Conservation (phyloP, 345 rosid species). For the Salix udensis region DNA sequence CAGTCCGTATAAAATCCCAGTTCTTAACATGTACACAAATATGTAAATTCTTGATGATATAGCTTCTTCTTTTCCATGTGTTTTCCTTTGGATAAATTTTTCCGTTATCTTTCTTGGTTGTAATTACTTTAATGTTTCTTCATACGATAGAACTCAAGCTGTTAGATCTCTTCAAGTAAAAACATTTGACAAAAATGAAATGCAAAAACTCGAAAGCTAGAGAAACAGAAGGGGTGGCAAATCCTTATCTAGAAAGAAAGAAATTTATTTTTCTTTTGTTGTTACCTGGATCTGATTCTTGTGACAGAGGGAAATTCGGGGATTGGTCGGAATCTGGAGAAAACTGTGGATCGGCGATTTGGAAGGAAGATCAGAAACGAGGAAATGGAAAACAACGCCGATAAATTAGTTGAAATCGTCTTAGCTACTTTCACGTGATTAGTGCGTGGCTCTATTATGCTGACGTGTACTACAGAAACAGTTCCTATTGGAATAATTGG, state of each 20-base stretch:
- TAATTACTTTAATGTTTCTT: too few species aligned
- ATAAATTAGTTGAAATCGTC: constrained; percentile 36
- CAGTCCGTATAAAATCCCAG: too few species aligned
- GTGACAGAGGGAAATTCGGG: constrained; percentile 11
- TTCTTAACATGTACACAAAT: too few species aligned
- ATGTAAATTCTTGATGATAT: too few species aligned
- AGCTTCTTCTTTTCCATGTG: too few species aligned
- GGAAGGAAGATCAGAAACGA: constrained; percentile 15
- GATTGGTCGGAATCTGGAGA: constrained; percentile 26
- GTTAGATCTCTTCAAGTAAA: too few species aligned
- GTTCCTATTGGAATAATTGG: too few species aligned
- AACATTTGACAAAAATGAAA: not conserved
- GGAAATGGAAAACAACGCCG: constrained; percentile 47
- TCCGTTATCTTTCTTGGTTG: too few species aligned
- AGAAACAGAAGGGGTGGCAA: not conserved
- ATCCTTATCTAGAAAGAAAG: not conserved
- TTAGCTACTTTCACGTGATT: constrained; percentile 25
- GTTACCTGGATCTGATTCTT: constrained; percentile 3
- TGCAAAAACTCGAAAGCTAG: too few species aligned
- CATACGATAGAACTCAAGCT: too few species aligned
- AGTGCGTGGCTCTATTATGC: constrained; percentile 5
- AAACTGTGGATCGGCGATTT: constrained; percentile 30
- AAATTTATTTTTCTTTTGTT: not conserved
- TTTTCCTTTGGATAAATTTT: too few species aligned
- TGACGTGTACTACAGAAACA: too few species aligned